Conservation (phyloP, 495 filamentous ascomycete species). For the Penicillium canariense region DNA sequence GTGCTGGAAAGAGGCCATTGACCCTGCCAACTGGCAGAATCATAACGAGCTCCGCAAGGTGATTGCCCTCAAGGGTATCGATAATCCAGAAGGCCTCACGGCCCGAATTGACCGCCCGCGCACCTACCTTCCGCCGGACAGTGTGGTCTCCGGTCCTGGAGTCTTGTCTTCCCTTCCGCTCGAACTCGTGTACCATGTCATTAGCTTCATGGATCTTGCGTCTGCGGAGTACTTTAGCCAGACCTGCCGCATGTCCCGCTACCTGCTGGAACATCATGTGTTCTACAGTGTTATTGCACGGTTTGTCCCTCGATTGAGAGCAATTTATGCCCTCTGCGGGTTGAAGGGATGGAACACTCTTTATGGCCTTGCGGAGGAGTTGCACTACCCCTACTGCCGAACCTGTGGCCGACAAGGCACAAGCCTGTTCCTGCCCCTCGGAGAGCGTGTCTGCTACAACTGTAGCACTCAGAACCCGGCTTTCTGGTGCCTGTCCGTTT, state of each 20-base stretch:
- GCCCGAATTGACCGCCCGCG: neutral
- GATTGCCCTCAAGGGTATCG: neutral
- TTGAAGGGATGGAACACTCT: neutral
- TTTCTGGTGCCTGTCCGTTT: neutral
- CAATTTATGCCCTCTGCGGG: neutral
- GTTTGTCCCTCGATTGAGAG: neutral
- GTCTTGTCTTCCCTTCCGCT: neutral
- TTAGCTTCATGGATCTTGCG: neutral
- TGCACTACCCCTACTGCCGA: neutral
- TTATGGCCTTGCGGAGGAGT: neutral
- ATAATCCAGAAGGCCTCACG: neutral
- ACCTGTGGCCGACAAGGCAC: neutral
- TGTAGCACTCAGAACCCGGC: neutral
- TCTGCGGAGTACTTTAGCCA: neutral
- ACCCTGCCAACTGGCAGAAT: neutral
- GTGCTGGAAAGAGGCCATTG: neutral
- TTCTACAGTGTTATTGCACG: neutral
- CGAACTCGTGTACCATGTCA: neutral
- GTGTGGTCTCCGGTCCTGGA: neutral
- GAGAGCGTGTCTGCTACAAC: neutral
- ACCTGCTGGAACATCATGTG: neutral
- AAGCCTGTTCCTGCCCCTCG: neutral
- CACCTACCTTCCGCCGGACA: neutral
- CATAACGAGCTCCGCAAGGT: neutral
- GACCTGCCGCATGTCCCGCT: neutral